Evolutionary conservation across 2,329 filamentous ascomycete species (phyloP), one percentile per base, ranked within the genome.

Genomic region (Fusarium sp.): DNA sequence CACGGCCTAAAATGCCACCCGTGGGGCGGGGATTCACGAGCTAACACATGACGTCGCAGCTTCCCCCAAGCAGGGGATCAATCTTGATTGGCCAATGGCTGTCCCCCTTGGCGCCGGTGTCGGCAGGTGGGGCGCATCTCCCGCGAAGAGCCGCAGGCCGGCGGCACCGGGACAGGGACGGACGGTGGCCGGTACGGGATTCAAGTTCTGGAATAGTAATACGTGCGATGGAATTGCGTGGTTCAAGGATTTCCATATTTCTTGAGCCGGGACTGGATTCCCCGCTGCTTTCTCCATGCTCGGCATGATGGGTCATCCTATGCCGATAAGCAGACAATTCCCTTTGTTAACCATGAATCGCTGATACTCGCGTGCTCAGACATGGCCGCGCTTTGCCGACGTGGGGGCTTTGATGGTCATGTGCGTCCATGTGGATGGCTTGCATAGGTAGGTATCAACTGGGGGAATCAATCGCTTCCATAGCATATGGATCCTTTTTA

Each of bases 371-470:
- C 52, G 71, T 66, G 57, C 70, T 66, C 60, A 66, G 64, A 50
- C 60, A 64, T 63, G 57, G 67, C 77, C 77, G 77, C 77, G 70
- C 59, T 79, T 78, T 78, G 77, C 77, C 77, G 77, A 73, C 70
- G 72, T 69, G 72, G 73, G 75, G 75, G 63, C 43, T 59, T 67
- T 43, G 23, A 56, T 62, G 66, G 65, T 78, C 76, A 78, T 75
- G 76, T 77, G 76, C 60, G 59, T 68, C 58, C 56, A 64, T 41
- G 25, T 57, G 54, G 34, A 35, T 54, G 48, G 48, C 48, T 32
- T 32, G n/a, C 52, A 35, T 35, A 8, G n/a, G 11, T 56, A 13
- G 30, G 18, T 16, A 56, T 35, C 32, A 14, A 56, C 52, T 56
- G 32, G 52, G 52, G 52, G 25, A 35, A 35, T 56, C n/a, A n/a